A percentile compares a stretch with the other conserved stretches of the same genome.
phyloP scores from a whole-genome alignment of 2,329 filamentous ascomycete species.

The Hypoxylon sp. region DNA sequence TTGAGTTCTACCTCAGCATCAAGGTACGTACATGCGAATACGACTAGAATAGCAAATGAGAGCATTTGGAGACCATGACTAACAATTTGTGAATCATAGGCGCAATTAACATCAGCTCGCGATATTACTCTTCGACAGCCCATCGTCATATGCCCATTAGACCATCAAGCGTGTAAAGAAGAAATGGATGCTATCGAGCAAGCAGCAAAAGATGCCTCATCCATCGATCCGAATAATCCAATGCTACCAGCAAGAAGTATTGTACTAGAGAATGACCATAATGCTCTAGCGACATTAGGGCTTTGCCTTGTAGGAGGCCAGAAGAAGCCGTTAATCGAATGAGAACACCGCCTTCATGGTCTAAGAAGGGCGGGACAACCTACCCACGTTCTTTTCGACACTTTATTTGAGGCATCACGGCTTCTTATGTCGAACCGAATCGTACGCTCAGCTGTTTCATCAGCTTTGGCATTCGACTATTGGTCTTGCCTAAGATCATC shows the following conservation, averaged over 20 bases:
- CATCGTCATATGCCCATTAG: slow-evolving; percentile 95
- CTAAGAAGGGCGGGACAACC: neutral
- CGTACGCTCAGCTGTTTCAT: neutral
- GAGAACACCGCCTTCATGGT: slow-evolving; percentile 45
- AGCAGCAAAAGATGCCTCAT: slow-evolving; percentile 90
- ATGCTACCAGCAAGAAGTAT: slow-evolving; percentile 91
- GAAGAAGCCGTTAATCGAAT: slow-evolving; percentile 77
- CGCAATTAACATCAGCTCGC: slow-evolving; percentile 86
- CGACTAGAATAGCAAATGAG: neutral
- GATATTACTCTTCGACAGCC: slow-evolving; percentile 92
- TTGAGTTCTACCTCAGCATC: slow-evolving; percentile 95
- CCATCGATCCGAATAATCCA: slow-evolving; percentile 89
- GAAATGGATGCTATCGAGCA: slow-evolving; percentile 99
- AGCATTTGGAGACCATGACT: slow-evolving; percentile 29
- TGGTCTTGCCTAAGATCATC: neutral
- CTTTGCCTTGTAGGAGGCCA: slow-evolving; percentile 74
- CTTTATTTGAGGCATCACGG: slow-evolving; percentile 10
- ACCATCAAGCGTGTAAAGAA: slow-evolving; percentile 95
- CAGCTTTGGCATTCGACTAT: slow-evolving; percentile 6
- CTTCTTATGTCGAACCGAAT: slow-evolving; percentile 1
- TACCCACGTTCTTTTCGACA: neutral
- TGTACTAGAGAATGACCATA: slow-evolving; percentile 81
- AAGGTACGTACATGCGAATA: slow-evolving; percentile 74
- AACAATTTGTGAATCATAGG: slow-evolving; percentile 66
- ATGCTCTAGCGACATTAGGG: slow-evolving; percentile 72